Evolutionary conservation across 1,284 basidiomycete genomes (phyloP).

Genomic region (Neonothopanus nambi): DNA sequence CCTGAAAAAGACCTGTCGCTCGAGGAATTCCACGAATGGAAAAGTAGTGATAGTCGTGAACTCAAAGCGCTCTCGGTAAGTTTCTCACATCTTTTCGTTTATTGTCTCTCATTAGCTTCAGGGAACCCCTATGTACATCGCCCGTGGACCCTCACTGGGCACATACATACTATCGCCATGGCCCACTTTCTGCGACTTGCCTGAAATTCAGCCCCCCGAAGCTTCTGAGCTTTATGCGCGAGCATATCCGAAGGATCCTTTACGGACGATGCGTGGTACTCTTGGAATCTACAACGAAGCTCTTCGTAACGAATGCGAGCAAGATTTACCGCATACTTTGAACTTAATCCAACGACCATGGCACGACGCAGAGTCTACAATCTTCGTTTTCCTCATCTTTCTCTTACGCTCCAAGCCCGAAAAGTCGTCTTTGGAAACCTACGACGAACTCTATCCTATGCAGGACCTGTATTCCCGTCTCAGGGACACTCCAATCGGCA

Average conservation of each 20-base stretch:
- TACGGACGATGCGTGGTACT: not conserved
- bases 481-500: too few relatives aligned
- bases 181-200: not conserved
- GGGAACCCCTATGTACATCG: constrained; percentile 3
- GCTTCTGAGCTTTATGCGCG: not conserved
- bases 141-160: not conserved
- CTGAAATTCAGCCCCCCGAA: not conserved
- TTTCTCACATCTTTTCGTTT: not conserved
- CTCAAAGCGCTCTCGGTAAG: not conserved
- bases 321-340: not conserved
- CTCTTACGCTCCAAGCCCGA: too few relatives aligned
- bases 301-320: not conserved
- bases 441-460: too few relatives aligned
- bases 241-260: not conserved
- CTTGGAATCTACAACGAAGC: not conserved
- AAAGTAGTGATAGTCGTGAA: not conserved
- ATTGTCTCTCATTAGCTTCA: not conserved
- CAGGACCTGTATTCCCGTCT: too few relatives aligned
- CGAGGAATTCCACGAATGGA: not conserved
- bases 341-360: not conserved
- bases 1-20: not conserved
- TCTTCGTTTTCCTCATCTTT: too few relatives aligned
- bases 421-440: too few relatives aligned
- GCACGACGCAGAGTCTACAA: too few relatives aligned
- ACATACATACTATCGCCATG: not conserved